Percentiles rank a stretch among this genome's conserved stretches.
Evolutionary conservation across 2,329 filamentous ascomycete genomes (phyloP).

Genomic region (Acrodontium crateriforme): DNA sequence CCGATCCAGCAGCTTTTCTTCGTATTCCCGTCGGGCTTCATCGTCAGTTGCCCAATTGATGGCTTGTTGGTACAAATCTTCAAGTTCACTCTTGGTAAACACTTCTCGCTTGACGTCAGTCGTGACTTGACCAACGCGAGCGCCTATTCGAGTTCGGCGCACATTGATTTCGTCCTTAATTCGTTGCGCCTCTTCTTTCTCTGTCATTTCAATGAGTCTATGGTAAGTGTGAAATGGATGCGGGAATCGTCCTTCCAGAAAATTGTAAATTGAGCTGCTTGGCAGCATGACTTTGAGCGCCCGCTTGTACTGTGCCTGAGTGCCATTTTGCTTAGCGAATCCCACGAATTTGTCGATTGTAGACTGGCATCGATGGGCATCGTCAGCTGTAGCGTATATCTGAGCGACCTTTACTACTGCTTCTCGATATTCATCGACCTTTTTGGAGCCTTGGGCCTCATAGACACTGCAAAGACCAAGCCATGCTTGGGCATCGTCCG

Average conservation of each 20-base stretch:
- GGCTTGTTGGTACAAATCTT: conserved; percentile 63
- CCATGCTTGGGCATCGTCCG: conserved; percentile 72
- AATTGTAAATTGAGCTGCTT: conserved; percentile 63
- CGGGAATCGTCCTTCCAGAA: conserved; percentile 70
- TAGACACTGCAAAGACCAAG: conserved; percentile 78
- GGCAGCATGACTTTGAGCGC: conserved; percentile 68
- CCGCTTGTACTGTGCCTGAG: conserved; percentile 57
- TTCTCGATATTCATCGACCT: conserved; percentile 59
- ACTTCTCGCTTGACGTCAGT: conserved; percentile 79
- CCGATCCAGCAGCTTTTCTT: conserved; percentile 76
- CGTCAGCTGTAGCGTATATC: conserved; percentile 54
- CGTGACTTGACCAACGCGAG: conserved; percentile 70
- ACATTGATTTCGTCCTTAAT: conserved; percentile 87
- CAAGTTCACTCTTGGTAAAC: conserved; percentile 60
- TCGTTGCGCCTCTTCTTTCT: conserved; percentile 72
- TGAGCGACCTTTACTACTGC: conserved; percentile 61
- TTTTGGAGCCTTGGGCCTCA: conserved; percentile 56
- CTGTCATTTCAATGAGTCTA: conserved; percentile 68
- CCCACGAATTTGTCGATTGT: conserved; percentile 68
- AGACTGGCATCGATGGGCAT: conserved; percentile 43
- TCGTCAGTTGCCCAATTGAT: conserved; percentile 89
- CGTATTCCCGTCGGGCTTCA: conserved; percentile 66
- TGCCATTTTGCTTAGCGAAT: conserved; percentile 60
- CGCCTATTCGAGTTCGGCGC: conserved; percentile 73
- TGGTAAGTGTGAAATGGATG: conserved; percentile 70